A percentile compares a stretch with the other conserved stretches of the same genome.
Conservation (phyloP, 2,329 filamentous ascomycete genomes). For the Sporothrix schenckii region DNA sequence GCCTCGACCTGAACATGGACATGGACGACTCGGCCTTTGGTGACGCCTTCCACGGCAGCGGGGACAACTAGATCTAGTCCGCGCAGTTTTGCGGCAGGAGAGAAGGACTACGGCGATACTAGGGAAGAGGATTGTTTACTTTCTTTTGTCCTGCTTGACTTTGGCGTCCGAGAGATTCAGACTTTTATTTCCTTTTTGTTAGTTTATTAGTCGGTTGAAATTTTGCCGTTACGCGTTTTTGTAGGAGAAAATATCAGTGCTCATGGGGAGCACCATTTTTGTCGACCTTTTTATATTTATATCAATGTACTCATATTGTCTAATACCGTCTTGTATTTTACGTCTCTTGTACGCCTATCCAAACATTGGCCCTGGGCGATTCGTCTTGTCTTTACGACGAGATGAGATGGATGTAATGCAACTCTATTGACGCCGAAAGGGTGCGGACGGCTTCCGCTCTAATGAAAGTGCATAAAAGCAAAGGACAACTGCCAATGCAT, state of each 20-base stretch:
- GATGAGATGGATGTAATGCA: conserved; percentile 2
- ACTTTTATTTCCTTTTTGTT: neutral
- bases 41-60: conserved; percentile 72
- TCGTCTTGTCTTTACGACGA: conserved; percentile 15
- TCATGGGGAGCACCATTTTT: conserved; percentile 8
- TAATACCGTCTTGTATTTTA: no score
- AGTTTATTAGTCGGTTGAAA: neutral
- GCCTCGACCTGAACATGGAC: conserved; percentile 67
- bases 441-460: neutral
- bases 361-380: neutral
- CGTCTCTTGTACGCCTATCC: neutral
- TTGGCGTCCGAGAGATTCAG: conserved; percentile 24
- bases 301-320: conserved; percentile 10
- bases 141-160: conserved; percentile 14
- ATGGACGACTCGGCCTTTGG: conserved; percentile 82
- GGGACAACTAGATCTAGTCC: conserved; percentile 34
- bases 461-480: conserved; percentile 3
- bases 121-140: neutral
- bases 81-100: neutral
- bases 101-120: no score
- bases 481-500: neutral
- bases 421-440: neutral
- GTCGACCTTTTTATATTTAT: neutral
- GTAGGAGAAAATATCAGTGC: conserved; percentile 13
- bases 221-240: neutral